Base-by-base conservation (phyloP, 441 rosid genomes). In the Populus hybrid region DNA sequence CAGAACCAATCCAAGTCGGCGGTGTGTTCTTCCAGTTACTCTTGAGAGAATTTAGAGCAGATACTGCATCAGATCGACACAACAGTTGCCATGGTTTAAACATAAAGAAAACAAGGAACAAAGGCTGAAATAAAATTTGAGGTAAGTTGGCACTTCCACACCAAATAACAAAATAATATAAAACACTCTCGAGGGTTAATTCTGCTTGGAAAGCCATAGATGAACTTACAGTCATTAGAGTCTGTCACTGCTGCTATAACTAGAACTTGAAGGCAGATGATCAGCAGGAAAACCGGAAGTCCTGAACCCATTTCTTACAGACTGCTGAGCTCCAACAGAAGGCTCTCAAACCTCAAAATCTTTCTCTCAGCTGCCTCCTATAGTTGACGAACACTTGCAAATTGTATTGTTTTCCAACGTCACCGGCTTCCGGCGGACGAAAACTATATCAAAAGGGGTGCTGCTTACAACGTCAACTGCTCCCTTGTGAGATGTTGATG, bases 1-100 rank as follows among this genome's bases (percentile, higher is more conserved):
- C 98, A 14, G 50, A 23, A 23, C 87, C 89, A n/a, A 14, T 24
- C 98, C 98, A 91, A 81, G 28, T 82, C 12, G 90, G 78, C 3
- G 92, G 97, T 18, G 36, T 28, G 33, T 73, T 85, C 40, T 73
- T 23, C 95, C 94, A 91, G 64, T 12, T 71, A 68, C 0, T 68
- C 77, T 24, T 85, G 50, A 92, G 71, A 73, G 86, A 80, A 21
- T 8, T 68, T 64, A 93, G 68, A n/a, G 78, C 83, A 71, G 73
- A 7, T 77, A 42, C 97, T 92, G 84, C 82, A 84, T 45, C 63
- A 24, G 9, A 69, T 38, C 12, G 56, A 69, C 3, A 69, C 73
- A 35, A 20, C 14, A 33, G 28, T 36, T 69, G 3, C 2, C 23
- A 7, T 36, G 16, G 23, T 69, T n/a, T 36, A 40, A 23, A 29